Conservation (phyloP, 2,329 filamentous ascomycete genomes). For the Mycosphaerelloides madeirae region DNA sequence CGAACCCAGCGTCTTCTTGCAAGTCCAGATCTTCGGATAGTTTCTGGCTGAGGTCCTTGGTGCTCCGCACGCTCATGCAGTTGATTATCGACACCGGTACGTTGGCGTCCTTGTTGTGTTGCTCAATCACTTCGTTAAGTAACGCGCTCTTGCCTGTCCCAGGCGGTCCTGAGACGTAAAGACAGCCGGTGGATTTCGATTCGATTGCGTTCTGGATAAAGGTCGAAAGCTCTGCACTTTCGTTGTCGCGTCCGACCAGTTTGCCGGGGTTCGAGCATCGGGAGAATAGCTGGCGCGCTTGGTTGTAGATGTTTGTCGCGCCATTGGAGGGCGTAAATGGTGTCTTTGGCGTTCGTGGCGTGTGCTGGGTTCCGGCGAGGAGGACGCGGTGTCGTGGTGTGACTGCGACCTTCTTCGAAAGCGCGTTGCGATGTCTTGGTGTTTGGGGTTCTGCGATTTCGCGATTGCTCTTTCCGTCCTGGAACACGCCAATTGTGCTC, state of each 20-base stretch:
- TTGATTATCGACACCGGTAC: slow-evolving; percentile 79
- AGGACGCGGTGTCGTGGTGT: slow-evolving; percentile 83
- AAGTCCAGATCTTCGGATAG: slow-evolving; percentile 66
- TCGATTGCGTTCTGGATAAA: slow-evolving; percentile 66
- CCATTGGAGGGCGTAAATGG: slow-evolving; percentile 62
- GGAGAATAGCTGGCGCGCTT: slow-evolving; percentile 80
- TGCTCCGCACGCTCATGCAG: slow-evolving; percentile 92
- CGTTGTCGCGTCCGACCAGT: slow-evolving; percentile 70
- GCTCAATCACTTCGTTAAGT: slow-evolving; percentile 70
- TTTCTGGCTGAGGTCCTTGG: slow-evolving; percentile 77
- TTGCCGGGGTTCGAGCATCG: slow-evolving; percentile 69
- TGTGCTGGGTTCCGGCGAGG: slow-evolving; percentile 68
- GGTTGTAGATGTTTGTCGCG: slow-evolving; percentile 74
- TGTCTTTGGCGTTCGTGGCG: slow-evolving; percentile 73
- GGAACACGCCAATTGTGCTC: slow-evolving; percentile 33
- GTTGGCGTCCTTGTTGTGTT: slow-evolving; percentile 47
- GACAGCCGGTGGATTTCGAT: slow-evolving; percentile 65
- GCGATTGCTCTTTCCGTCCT: slow-evolving; percentile 35
- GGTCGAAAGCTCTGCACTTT: slow-evolving; percentile 59
- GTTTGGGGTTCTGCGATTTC: slow-evolving; percentile 56
- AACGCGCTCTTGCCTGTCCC: slow-evolving; percentile 97
- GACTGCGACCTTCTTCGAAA: slow-evolving; percentile 62
- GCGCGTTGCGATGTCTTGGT: slow-evolving; percentile 72
- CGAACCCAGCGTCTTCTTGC: slow-evolving; percentile 59
- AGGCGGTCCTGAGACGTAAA: slow-evolving; percentile 92